Base-by-base conservation (phyloP, 768 basidiomycete species). In the Clitopilus hobsonii region DNA sequence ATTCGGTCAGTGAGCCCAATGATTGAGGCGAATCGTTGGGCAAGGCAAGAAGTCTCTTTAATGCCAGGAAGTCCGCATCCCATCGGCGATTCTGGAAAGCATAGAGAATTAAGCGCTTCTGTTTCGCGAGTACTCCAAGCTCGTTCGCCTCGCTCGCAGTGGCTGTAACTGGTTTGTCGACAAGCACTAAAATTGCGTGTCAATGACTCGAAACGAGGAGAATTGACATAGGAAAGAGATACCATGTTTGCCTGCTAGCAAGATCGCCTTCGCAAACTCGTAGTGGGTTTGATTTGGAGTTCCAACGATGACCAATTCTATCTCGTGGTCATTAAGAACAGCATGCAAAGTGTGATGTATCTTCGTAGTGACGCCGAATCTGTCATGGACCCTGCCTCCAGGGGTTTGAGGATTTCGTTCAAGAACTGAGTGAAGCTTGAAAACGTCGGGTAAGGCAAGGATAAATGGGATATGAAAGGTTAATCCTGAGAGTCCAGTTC, bases 391-490 rank as follows among this genome's bases (percentile, higher is more conserved):
- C 64, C 84, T 86, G 30, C 86, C 86, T 5, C 83, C 82, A 26
- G 77, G 72, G 0, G 77, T 66, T 27, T 72, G 65, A 1, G 90
- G 88, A 61, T 84, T 86, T 51, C 90, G 79, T 66, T 91, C 85
- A 55, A 91, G 74, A 49, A 92, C 85, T n/a, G 89, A 79, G 60
- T 85, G 77, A 29, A 93, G 80, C 7, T 71, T 79, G 74, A 91
- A 92, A 49, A 82, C 69, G 23, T 87, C 73, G 0, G 89, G 86
- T 18, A 88, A 75, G 2, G 88, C 82, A 53, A 86, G 79, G 54
- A 94, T 71, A 67, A 92, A 88, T 0, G 92, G 91, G 54, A 86
- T 62, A 67, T 94, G 92, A 71, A 94, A 93, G 2, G 87, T 88
- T 36, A 86, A 71, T 29, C 86, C 86, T 18, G 85, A 78, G 56